Evolutionary conservation across 2,329 filamentous ascomycete species (phyloP), one percentile per base, ranked within the genome.

Genomic region (Alternaria metachromatica): DNA sequence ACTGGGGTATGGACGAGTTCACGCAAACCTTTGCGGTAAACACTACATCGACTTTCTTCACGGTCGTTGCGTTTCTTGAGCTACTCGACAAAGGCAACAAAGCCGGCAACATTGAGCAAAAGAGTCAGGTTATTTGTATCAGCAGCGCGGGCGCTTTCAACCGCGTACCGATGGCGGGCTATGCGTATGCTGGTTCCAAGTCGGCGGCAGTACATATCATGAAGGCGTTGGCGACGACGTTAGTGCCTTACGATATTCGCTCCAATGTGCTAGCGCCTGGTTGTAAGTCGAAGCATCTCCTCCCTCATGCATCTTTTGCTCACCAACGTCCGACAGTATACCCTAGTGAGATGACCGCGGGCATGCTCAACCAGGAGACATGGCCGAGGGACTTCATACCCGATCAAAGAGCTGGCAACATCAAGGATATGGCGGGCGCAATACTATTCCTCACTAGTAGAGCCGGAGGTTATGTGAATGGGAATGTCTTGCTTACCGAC

Each of bases 211-310:
- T 64, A 15, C 67, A 85, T 64, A 63, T 86, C 45, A 80, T 83
- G 23, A 87, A 87, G 71, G 78, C 80, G 62, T 74, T 87, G 12
- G 76, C 82, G 0, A 86, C 83, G 2, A 66, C 58, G 7, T 74
- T 75, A 63, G 82, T 66, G 15, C 76, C 61, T 55, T 82, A 72
- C 49, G 74, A 78, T 18, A 86, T 87, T 33, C 78, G 85, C 2
- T 79, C 80, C 1, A 87, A 87, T 69, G 78, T 81, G 1, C 79
- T 87, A 50, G 80, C 83, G 5, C 84, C 85, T 11, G 85, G 85
- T 5, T 55, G 68, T 68, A 60, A 56, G 58, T 59, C 10, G 3
- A 23, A 46, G 6, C 44, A 9, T 23, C 2, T 2, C 21, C 20
- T 46, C 3, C 12, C 11, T 46, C 6, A 0, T 23, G 20, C 18